phyloP scores from a whole-genome alignment of 2,329 filamentous ascomycete genomes.

The Endoconidiophora laricicola region DNA sequence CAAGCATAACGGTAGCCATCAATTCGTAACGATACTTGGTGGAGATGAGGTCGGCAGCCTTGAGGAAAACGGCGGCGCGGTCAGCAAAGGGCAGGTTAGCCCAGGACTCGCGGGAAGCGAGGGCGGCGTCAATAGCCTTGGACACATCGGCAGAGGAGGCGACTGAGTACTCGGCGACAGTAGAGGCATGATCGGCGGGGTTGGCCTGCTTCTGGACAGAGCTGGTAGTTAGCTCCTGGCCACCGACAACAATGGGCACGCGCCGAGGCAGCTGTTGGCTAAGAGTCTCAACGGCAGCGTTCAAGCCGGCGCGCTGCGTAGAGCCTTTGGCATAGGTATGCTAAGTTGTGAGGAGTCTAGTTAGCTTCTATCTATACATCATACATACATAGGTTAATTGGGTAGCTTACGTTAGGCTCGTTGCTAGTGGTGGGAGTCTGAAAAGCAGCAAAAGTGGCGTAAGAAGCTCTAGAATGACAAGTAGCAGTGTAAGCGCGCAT shows the following conservation, averaged over 20 bases:
- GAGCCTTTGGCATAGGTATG: slow-evolving; percentile 82
- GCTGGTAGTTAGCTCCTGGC: slow-evolving; percentile 49
- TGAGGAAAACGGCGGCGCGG: slow-evolving; percentile 83
- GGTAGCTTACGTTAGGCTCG: slow-evolving; percentile 72
- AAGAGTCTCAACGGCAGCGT: slow-evolving; percentile 53
- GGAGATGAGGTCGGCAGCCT: slow-evolving; percentile 79
- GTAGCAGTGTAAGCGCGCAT: slow-evolving; percentile 1
- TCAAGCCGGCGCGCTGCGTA: slow-evolving; percentile 57
- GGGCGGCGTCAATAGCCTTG: slow-evolving; percentile 64
- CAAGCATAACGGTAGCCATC: slow-evolving; percentile 90
- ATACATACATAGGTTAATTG: background rate
- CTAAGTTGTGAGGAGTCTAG: slow-evolving; percentile 26
- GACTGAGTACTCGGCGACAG: slow-evolving; percentile 71
- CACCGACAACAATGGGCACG: slow-evolving; percentile 69
- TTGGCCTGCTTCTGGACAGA: slow-evolving; percentile 57
- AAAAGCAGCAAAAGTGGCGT: slow-evolving; percentile 60
- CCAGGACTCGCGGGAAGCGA: slow-evolving; percentile 77
- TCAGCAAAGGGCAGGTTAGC: slow-evolving; percentile 76
- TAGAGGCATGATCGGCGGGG: slow-evolving; percentile 61
- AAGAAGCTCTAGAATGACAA: slow-evolving; percentile 12
- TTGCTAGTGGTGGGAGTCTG: slow-evolving; percentile 76
- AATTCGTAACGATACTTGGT: slow-evolving; percentile 93
- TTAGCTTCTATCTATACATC: slow-evolving; percentile 1
- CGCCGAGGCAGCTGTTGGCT: slow-evolving; percentile 55
- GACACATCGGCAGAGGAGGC: slow-evolving; percentile 62